Percentiles rank a stretch among this genome's conserved stretches.
phyloP scores from a whole-genome alignment of 2,329 filamentous ascomycete species.

The Hymenotorrendiella dingleyae region DNA sequence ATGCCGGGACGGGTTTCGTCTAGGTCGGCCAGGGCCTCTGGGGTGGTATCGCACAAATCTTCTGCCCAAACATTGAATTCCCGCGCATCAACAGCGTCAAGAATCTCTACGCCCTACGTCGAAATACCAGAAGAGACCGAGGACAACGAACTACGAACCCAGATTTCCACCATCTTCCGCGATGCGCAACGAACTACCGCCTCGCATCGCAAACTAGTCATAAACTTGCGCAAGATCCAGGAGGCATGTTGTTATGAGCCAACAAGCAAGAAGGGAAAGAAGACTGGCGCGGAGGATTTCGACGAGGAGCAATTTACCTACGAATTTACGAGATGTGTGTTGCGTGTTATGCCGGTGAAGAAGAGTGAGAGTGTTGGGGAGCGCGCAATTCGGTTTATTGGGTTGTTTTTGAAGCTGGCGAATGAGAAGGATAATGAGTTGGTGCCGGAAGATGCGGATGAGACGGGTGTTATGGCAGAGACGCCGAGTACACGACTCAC shows the following conservation, averaged over 20 bases:
- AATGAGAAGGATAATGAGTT: slow-evolving; percentile 67
- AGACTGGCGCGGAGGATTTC: slow-evolving; percentile 56
- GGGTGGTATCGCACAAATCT: slow-evolving; percentile 35
- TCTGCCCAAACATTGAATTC: slow-evolving; percentile 33
- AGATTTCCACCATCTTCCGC: slow-evolving; percentile 66
- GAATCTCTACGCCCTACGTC: slow-evolving; percentile 30
- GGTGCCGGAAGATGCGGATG: slow-evolving; percentile 55
- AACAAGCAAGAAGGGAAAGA: slow-evolving; percentile 46
- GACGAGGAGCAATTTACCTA: slow-evolving; percentile 82
- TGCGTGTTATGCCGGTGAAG: slow-evolving; percentile 79
- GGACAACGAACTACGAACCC: slow-evolving; percentile 63
- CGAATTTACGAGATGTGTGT: slow-evolving; percentile 76
- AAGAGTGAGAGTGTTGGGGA: slow-evolving; percentile 89
- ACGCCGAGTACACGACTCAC: slow-evolving; percentile 80
- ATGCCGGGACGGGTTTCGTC: slow-evolving; percentile 43
- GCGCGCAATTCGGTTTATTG: slow-evolving; percentile 76
- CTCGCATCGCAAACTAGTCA: slow-evolving; percentile 81
- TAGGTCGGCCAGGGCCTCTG: slow-evolving; percentile 35
- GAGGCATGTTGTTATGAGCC: slow-evolving; percentile 72
- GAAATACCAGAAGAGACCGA: slow-evolving; percentile 67
- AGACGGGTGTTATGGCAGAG: slow-evolving; percentile 67
- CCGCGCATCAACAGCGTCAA: slow-evolving; percentile 37
- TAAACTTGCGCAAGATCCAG: slow-evolving; percentile 84
- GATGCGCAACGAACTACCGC: slow-evolving; percentile 87
- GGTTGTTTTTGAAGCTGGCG: slow-evolving; percentile 73